Conservation (phyloP, 768 basidiomycete species). For the Kockovaella imperatae region DNA sequence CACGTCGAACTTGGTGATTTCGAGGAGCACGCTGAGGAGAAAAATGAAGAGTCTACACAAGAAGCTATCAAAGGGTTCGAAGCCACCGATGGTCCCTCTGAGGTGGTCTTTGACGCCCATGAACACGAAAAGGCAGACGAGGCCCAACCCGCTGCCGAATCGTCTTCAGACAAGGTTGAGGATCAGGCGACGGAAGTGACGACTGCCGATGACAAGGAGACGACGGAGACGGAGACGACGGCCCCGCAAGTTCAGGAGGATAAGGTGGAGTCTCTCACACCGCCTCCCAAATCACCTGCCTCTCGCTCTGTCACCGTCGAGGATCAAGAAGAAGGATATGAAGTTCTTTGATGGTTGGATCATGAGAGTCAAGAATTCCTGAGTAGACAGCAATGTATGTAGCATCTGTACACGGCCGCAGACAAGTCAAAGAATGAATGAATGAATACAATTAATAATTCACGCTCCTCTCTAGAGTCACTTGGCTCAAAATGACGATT, state of each 20-base stretch:
- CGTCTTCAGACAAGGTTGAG: background rate
- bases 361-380: too few species aligned
- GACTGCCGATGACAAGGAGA: background rate
- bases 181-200: background rate
- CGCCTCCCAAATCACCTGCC: too few species aligned
- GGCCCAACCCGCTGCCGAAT: background rate
- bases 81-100: background rate
- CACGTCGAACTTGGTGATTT: conserved; percentile 7
- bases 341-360: background rate
- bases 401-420: too few species aligned
- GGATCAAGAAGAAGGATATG: conserved; percentile 1
- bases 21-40: conserved; percentile 15
- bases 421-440: background rate
- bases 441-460: background rate
- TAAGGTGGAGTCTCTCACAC: too few species aligned
- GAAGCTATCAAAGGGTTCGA: background rate
- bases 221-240: background rate
- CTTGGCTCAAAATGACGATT: background rate
- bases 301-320: too few species aligned
- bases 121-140: background rate
- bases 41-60: background rate
- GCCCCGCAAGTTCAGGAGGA: too few species aligned
- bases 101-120: background rate
- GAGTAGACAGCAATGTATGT: too few species aligned
- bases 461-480: background rate